These are phyloP conservation scores for Excoecaria cochinchinensis DNA, from an alignment of 345 rosid species.

Conservation along the genomic window DNA sequence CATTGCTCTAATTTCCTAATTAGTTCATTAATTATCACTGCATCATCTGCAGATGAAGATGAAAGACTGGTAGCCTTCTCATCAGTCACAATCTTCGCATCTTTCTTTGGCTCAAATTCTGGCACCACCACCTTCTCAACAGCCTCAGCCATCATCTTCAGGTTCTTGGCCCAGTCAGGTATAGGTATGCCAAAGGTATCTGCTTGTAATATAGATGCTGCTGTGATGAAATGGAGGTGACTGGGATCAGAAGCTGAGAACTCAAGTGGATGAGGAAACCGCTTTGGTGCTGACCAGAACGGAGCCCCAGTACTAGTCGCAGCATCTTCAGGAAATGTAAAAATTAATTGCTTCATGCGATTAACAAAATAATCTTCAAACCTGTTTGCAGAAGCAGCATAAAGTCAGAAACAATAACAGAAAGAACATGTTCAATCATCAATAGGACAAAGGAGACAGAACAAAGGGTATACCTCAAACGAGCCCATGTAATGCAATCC, in stretches of 20 bases:
- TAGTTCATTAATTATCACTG: slow-evolving; percentile 64
- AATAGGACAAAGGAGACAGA: slow-evolving; percentile 1
- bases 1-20: slow-evolving; percentile 62
- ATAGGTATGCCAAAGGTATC: slow-evolving; percentile 84
- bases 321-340: slow-evolving; percentile 96
- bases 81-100: slow-evolving; percentile 80
- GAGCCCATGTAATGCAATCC: slow-evolving; percentile 96
- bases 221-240: slow-evolving; percentile 66
- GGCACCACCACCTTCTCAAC: slow-evolving; percentile 77
- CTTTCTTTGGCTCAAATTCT: slow-evolving; percentile 80
- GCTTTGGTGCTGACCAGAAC: slow-evolving; percentile 99
- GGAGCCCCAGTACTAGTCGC: slow-evolving; percentile 87
- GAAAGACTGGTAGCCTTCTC: slow-evolving; percentile 86
- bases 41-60: slow-evolving; percentile 81
- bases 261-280: slow-evolving; percentile 83
- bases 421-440: not conserved
- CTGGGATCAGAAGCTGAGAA: slow-evolving; percentile 66
- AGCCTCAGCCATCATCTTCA: slow-evolving; percentile 61
- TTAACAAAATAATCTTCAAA: slow-evolving; percentile 87
- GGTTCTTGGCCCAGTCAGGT: slow-evolving; percentile 79
- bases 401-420: slow-evolving; percentile 19
- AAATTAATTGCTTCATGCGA: slow-evolving; percentile 82
- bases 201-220: slow-evolving; percentile 83
- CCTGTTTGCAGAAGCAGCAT: slow-evolving; percentile 40
- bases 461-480: slow-evolving; percentile 55